Evolutionary conservation across 2,329 filamentous ascomycete genomes (phyloP).

Genomic region (Neonectria neomacrospora): DNA sequence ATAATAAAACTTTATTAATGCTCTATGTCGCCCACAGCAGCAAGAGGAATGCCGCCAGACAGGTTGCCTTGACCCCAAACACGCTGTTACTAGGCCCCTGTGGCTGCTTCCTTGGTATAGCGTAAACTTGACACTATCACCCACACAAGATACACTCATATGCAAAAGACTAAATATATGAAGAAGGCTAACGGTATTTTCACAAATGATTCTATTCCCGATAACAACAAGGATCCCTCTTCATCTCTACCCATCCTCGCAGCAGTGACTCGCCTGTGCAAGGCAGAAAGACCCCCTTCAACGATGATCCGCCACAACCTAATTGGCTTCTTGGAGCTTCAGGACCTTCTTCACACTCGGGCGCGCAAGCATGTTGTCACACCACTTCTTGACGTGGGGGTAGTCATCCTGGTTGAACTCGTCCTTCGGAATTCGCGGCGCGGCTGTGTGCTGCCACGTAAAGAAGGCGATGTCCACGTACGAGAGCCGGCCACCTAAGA

Average conservation of each 20-base stretch:
- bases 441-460: constrained; percentile 1
- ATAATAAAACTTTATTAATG: background rate
- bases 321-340: constrained; percentile 3
- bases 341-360: constrained; percentile 2
- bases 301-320: constrained; percentile 1
- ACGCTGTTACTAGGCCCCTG: background rate
- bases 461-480: constrained; percentile 5
- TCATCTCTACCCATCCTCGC: background rate
- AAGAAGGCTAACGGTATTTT: background rate
- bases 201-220: background rate
- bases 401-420: constrained; percentile 4
- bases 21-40: background rate
- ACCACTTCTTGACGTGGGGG: constrained; percentile 2
- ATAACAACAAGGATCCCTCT: background rate
- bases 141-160: background rate
- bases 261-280: background rate
- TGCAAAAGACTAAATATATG: background rate
- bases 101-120: background rate
- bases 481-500: background rate
- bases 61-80: constrained; percentile 1
- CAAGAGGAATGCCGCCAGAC: background rate
- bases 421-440: constrained; percentile 1
- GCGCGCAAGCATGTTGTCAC: background rate
- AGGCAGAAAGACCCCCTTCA: background rate
- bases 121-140: background rate